Conservation (phyloP, 257 asterid genomes). For the Asclepias syriaca region DNA sequence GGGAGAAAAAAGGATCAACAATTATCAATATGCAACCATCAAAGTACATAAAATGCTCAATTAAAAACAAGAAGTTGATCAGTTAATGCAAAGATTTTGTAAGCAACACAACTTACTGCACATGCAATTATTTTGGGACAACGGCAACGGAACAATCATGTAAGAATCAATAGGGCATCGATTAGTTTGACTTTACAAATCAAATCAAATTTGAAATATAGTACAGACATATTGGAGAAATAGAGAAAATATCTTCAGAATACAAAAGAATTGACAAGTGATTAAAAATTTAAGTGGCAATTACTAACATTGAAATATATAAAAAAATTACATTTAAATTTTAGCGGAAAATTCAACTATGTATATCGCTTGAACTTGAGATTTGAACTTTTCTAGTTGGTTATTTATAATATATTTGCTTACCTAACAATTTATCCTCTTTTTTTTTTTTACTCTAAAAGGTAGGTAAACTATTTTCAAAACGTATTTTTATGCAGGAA, state of each 20-base stretch:
- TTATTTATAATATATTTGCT: too few species aligned
- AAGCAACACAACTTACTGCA: neutral
- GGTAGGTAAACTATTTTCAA: too few species aligned
- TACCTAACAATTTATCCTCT: too few species aligned
- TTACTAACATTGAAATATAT: too few species aligned
- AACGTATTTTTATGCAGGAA: too few species aligned
- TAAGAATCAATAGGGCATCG: neutral
- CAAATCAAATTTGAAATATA: neutral
- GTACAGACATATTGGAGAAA: neutral
- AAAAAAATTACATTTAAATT: too few species aligned
- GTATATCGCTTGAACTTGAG: too few species aligned
- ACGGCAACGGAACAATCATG: neutral
- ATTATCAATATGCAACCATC: neutral
- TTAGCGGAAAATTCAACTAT: too few species aligned
- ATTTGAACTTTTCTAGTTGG: too few species aligned
- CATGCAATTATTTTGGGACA: neutral
- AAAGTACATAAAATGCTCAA: neutral
- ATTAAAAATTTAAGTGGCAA: neutral
- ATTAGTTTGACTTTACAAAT: neutral
- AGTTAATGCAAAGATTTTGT: neutral
- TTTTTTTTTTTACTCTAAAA: too few species aligned
- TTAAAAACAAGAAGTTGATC: neutral
- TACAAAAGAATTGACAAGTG: neutral
- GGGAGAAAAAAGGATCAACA: neutral
- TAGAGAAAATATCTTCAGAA: neutral